Evolutionary conservation across 352 stramenopile genomes (phyloP), one percentile per base, ranked within the genome.

Genomic region (Globisporangium recalcitrans): DNA sequence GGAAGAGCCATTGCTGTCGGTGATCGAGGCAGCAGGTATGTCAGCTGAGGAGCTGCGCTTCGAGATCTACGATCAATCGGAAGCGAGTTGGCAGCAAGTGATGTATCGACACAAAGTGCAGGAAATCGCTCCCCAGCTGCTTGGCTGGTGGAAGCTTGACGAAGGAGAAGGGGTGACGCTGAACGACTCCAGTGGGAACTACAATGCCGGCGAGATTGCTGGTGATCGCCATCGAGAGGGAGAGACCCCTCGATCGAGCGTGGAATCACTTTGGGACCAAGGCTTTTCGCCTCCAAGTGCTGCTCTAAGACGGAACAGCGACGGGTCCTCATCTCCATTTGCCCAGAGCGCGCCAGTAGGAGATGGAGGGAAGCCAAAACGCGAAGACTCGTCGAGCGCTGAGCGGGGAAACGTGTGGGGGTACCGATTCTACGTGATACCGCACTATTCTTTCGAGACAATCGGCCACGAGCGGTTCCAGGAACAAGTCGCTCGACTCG

Each of bases 401-500:
- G 54, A 19, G 1, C 51, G 22, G 46, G 42, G 57, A 22, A 67
- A 24, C 29, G 27, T 34, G 4, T 93, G 84, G 84, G 84, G 84
- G 3, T 93, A 89, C 55, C 74, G 74, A 10, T 90, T 91, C 44
- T 86, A 79, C 38, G 74, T 91, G 0, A 87, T 91, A 27, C 82
- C 79, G 1, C 84, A 93, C 62, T 93, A 83, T 63, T 72, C 80
- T 0, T 9, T 60, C 2, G 63, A 70, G 3, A 85, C 76, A 13
- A 74, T 91, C 38, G 78, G 80, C 14, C 78, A 80, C 10, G 58
- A 75, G 16, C 69, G 69, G 11, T 88, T 91, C 36, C 63, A 77
- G 32, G 73, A 77, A 13, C 68, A 73, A 14, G 60, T 64, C 3
- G 32, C 73, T 21, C 65, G 60, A 26, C 72, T 74, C 40, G 40